phyloP scores from a whole-genome alignment of 2,329 filamentous ascomycete species.

The Moelleriella libera region DNA sequence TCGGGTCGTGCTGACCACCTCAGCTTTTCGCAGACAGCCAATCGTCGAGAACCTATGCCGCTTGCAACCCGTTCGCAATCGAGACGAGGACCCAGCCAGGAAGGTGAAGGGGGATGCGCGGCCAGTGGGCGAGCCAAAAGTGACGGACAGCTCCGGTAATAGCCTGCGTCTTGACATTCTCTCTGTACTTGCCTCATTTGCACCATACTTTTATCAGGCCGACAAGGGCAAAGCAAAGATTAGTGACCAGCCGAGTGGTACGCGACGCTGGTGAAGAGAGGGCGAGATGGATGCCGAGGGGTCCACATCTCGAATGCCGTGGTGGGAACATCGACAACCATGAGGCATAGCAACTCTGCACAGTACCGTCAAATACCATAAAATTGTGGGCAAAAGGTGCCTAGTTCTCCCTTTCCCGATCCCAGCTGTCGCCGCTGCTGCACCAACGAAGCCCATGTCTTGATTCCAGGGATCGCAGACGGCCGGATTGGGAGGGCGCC shows the following conservation, averaged over 20 bases:
- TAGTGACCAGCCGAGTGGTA: neutral
- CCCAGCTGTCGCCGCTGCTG: too few species aligned
- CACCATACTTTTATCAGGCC: neutral
- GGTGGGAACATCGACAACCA: too few species aligned
- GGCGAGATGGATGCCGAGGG: too few species aligned
- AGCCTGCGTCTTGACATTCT: constrained; percentile 9
- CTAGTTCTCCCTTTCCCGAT: too few species aligned
- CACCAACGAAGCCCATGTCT: too few species aligned
- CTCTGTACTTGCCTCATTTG: neutral
- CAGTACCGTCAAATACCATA: too few species aligned
- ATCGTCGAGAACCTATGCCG: constrained; percentile 35
- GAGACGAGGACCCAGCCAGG: neutral
- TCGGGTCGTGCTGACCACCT: constrained; percentile 16
- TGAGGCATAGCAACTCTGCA: too few species aligned
- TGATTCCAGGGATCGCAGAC: too few species aligned
- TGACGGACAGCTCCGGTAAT: constrained; percentile 1
- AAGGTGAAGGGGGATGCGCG: neutral
- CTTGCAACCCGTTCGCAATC: neutral
- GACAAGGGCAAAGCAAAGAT: neutral
- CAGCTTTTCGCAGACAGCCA: constrained; percentile 17
- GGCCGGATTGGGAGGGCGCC: too few species aligned
- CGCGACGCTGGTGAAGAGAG: too few species aligned
- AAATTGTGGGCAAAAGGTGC: too few species aligned
- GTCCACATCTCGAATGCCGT: too few species aligned
- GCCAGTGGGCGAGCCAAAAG: neutral